Conservation (phyloP, 306 rosid genomes). For the Cucurbita maxima region DNA sequence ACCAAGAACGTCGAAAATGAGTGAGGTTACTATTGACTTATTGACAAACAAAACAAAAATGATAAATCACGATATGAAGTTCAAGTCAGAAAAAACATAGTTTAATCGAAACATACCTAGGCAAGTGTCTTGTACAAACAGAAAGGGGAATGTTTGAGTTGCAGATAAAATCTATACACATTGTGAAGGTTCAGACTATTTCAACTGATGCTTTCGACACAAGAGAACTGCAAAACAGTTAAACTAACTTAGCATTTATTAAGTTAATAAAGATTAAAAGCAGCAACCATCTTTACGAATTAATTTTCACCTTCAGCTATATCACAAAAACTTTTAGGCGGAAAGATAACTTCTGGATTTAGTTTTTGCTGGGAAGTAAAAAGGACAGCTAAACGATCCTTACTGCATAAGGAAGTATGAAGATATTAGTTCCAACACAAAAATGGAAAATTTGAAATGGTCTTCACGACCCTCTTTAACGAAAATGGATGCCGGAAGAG, state of each 20-base stretch:
- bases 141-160: neutral
- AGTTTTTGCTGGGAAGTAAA: constrained; percentile 37
- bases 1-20: neutral
- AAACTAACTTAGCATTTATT: neutral
- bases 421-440: constrained; percentile 2
- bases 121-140: neutral
- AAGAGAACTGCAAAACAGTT: constrained; percentile 38
- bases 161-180: constrained; percentile 6
- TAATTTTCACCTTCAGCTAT: constrained; percentile 49
- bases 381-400: constrained; percentile 25
- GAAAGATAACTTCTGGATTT: constrained; percentile 45
- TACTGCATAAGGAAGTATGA: constrained; percentile 46
- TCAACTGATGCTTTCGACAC: constrained; percentile 29
- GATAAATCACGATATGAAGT: neutral
- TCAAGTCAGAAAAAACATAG: neutral
- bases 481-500: neutral
- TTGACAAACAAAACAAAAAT: neutral
- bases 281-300: neutral
- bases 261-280: neutral
- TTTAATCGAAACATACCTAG: neutral
- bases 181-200: constrained; percentile 8
- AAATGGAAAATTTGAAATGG: neutral
- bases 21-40: neutral
- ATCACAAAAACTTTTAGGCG: constrained; percentile 41
- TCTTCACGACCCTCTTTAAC: neutral